Conservation (phyloP, 2,329 filamentous ascomycete species). For the Helminthosporium solani region DNA sequence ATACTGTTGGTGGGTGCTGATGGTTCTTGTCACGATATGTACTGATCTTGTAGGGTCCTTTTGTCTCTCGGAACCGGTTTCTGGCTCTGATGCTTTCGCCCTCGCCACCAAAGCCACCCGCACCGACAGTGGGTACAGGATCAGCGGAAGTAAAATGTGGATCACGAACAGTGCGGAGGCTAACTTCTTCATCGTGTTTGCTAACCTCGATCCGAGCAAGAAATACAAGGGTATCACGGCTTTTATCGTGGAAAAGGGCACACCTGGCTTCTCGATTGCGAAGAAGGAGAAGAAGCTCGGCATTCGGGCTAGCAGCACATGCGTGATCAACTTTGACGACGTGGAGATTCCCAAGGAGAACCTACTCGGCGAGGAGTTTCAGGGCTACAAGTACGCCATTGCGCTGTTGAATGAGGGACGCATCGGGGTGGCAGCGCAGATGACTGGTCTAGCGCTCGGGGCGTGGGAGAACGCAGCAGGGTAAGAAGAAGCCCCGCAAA, state of each 20-base stretch:
- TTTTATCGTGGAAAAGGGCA: conserved; percentile 89
- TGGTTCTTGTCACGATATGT: background rate
- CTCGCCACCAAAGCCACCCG: conserved; percentile 86
- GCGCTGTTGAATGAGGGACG: conserved; percentile 90
- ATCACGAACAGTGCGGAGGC: conserved; percentile 97
- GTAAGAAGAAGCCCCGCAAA: no score
- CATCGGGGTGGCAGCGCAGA: conserved; percentile 97
- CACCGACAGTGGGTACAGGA: conserved; percentile 78
- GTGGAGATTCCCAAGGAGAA: conserved; percentile 87
- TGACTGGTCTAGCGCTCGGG: conserved; percentile 93
- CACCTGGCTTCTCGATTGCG: conserved; percentile 86
- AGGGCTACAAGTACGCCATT: conserved; percentile 98
- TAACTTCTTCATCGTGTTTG: conserved; percentile 95
- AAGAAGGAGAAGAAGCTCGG: conserved; percentile 99
- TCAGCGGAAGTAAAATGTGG: conserved; percentile 98
- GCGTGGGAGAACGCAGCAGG: conserved; percentile 92
- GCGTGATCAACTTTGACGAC: conserved; percentile 96
- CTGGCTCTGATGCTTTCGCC: conserved; percentile 94
- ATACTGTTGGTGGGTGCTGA: conserved; percentile 65
- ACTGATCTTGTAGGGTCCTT: conserved; percentile 62
- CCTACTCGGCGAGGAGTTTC: conserved; percentile 80
- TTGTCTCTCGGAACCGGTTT: conserved; percentile 88
- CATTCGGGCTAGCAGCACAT: conserved; percentile 93
- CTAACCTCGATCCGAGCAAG: conserved; percentile 87
- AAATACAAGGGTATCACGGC: conserved; percentile 97